Evolutionary conservation across 164 flowering plant species (phyloP).

Genomic region (Echeveria elegans): DNA sequence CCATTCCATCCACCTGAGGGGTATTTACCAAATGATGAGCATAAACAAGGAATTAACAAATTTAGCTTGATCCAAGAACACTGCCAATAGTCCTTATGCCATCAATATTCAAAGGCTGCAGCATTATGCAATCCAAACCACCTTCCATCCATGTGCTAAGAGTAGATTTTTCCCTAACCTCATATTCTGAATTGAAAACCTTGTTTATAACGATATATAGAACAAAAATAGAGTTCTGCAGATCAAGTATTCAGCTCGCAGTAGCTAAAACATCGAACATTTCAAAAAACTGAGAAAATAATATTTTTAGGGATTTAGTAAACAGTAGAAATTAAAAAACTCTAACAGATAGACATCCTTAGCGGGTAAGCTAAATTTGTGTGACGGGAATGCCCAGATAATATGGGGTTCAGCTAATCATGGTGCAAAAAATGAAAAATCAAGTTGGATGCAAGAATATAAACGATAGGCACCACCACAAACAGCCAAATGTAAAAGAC

Average conservation of each 20-base stretch:
- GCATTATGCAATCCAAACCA: slow-evolving; percentile 76
- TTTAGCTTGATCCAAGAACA: slow-evolving; percentile 63
- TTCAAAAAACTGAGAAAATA: not conserved
- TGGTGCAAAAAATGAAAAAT: too few relatives aligned
- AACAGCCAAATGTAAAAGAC: not conserved
- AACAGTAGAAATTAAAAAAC: not conserved
- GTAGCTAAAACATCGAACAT: not conserved
- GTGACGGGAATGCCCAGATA: not conserved
- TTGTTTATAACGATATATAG: not conserved
- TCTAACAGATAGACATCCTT: not conserved
- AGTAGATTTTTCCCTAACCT: slow-evolving; percentile 74
- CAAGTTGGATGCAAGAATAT: not conserved
- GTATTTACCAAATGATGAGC: not conserved
- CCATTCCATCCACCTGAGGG: slow-evolving; percentile 91
- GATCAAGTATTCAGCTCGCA: not conserved
- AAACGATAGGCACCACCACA: not conserved
- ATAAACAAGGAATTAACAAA: not conserved
- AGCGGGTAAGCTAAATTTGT: not conserved
- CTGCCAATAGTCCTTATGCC: slow-evolving; percentile 92
- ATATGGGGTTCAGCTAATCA: not conserved
- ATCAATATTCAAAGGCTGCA: slow-evolving; percentile 75
- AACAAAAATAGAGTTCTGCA: not conserved
- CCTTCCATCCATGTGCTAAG: slow-evolving; percentile 85
- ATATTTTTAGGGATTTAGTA: not conserved
- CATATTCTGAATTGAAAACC: slow-evolving; percentile 47